Conservation (phyloP, 139 green algal genomes). For the Chlorella vulgaris region DNA sequence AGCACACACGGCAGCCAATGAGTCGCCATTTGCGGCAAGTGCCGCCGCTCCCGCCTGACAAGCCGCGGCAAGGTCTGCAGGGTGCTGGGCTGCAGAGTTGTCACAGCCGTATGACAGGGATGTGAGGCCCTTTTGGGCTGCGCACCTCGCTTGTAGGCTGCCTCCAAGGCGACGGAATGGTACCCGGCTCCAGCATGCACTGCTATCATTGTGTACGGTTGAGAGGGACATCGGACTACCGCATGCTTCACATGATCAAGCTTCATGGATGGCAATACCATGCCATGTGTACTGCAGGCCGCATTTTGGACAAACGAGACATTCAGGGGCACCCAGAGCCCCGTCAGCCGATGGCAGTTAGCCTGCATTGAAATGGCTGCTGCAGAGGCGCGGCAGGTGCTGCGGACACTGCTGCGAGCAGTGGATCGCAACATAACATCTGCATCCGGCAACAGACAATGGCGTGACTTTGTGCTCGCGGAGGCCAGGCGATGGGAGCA, state of each 20-base stretch:
- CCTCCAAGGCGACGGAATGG: slow-evolving; percentile 55
- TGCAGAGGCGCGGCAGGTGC: slow-evolving; percentile 18
- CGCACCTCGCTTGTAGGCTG: slow-evolving; percentile 58
- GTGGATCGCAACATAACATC: slow-evolving; percentile 44
- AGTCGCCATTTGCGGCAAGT: slow-evolving; percentile 31
- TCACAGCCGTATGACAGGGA: too few relatives aligned
- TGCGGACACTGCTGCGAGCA: slow-evolving; percentile 28
- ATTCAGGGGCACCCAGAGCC: too few relatives aligned
- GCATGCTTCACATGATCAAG: too few relatives aligned
- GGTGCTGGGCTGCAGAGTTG: too few relatives aligned
- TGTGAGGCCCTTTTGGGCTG: too few relatives aligned
- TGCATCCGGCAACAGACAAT: slow-evolving; percentile 35
- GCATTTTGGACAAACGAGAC: too few relatives aligned
- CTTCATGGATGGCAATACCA: background rate
- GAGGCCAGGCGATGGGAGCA: slow-evolving; percentile 34
- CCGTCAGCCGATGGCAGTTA: background rate
- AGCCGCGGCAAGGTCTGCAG: slow-evolving; percentile 54
- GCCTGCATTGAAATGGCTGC: background rate
- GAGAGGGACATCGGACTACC: background rate
- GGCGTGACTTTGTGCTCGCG: slow-evolving; percentile 27
- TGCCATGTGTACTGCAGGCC: background rate
- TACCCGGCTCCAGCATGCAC: slow-evolving; percentile 78
- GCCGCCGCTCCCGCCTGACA: slow-evolving; percentile 44
- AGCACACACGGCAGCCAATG: slow-evolving; percentile 53
- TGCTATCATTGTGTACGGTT: slow-evolving; percentile 54